Percentiles rank a stretch among this genome's conserved stretches.
Evolutionary conservation across 768 basidiomycete genomes (phyloP).

Genomic region (Rhodotorula kratochvilovae): DNA sequence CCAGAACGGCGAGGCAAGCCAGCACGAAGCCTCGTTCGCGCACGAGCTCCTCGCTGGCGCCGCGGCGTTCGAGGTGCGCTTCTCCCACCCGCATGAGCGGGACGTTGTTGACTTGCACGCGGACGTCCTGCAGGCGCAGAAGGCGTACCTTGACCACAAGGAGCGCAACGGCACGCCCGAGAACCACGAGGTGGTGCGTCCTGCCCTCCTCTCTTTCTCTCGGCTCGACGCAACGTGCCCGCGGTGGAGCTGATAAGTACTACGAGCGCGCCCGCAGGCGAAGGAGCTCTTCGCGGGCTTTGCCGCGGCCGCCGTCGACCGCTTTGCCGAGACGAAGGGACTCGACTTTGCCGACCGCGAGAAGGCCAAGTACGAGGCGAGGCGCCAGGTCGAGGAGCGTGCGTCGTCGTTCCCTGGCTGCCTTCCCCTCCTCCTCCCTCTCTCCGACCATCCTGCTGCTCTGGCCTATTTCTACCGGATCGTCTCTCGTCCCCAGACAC

Average conservation of each 20-base stretch:
- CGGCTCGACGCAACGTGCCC: no score
- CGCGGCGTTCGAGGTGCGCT: neutral
- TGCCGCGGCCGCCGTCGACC: conserved; percentile 47
- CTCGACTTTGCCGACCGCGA: conserved; percentile 38
- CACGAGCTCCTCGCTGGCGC: conserved; percentile 3
- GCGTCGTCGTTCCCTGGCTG: no score
- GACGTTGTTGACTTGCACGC: neutral
- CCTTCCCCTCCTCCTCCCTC: neutral
- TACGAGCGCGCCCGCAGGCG: conserved; percentile 30
- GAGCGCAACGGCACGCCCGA: conserved; percentile 21
- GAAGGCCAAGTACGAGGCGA: conserved; percentile 40
- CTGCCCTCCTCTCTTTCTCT: no score
- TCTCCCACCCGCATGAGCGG: neutral
- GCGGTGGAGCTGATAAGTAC: no score
- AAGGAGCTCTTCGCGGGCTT: conserved; percentile 48
- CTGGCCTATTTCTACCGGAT: no score
- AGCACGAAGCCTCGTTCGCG: neutral
- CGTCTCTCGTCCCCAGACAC: no score
- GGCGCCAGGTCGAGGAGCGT: neutral
- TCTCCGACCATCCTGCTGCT: no score
- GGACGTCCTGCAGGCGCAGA: neutral
- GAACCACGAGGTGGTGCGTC: conserved; percentile 12
- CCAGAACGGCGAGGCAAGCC: neutral
- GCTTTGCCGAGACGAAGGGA: neutral
- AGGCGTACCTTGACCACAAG: conserved; percentile 18